Percentiles rank a stretch among this genome's conserved stretches.
These are phyloP conservation scores for Golubevia sp. DNA, from an alignment of 1,284 basidiomycete genomes.

Conservation along the genomic window DNA sequence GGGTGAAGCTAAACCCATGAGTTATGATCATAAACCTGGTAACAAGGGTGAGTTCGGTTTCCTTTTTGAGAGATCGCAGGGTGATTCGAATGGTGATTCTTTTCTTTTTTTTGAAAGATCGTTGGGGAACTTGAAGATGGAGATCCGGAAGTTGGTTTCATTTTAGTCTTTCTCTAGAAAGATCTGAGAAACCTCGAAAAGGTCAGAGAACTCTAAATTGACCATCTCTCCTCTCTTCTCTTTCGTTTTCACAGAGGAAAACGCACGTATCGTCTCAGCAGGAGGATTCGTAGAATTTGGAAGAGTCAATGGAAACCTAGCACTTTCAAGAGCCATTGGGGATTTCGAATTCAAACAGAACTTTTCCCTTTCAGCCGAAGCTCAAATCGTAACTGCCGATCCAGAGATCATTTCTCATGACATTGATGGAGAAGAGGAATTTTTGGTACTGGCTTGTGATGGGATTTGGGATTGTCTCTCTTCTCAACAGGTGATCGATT, in stretches of 20 bases:
- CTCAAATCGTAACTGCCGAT: constrained; percentile 92
- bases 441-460: constrained; percentile 93
- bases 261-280: constrained; percentile 82
- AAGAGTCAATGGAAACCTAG: constrained; percentile 96
- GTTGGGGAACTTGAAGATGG: too few relatives aligned
- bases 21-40: constrained; percentile 94
- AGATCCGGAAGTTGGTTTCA: too few relatives aligned
- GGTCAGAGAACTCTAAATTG: too few relatives aligned
- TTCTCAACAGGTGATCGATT: constrained; percentile 91
- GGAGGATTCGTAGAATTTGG: constrained; percentile 97
- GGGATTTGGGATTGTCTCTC: constrained; percentile 98
- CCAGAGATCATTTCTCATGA: constrained; percentile 86
- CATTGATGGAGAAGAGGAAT: constrained; percentile 87
- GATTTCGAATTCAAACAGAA: constrained; percentile 99
- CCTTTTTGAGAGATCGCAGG: too few relatives aligned
- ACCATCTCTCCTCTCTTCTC: too few relatives aligned
- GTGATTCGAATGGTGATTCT: too few relatives aligned
- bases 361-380: constrained; percentile 76
- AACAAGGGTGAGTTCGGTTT: constrained; percentile 71
- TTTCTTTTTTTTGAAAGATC: too few relatives aligned
- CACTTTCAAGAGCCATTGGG: constrained; percentile 90
- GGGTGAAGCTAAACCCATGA: constrained; percentile 84
- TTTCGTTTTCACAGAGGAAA: constrained; percentile 70
- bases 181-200: too few relatives aligned
- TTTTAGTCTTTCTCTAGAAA: too few relatives aligned